Percentiles rank a stretch among this genome's conserved stretches.
These are phyloP conservation scores for Diaporthe helianthi DNA, from an alignment of 2,329 filamentous ascomycete genomes.

Conservation along the genomic window DNA sequence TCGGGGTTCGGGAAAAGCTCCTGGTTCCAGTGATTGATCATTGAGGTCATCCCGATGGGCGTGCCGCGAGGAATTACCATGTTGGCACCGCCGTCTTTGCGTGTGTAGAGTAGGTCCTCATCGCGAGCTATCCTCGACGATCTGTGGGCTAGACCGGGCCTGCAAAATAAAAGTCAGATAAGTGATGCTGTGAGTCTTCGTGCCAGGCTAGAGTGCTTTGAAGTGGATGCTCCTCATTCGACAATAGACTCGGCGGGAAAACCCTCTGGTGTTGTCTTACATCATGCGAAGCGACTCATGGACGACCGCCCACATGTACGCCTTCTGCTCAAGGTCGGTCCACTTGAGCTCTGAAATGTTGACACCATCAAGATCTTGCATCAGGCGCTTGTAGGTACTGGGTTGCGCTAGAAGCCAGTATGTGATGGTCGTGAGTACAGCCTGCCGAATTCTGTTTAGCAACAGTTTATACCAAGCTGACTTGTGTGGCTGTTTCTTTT, in stretches of 20 bases:
- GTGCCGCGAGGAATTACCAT: constrained; percentile 41
- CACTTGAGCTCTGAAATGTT: constrained; percentile 34
- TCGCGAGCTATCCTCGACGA: constrained; percentile 6
- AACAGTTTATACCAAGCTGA: neutral
- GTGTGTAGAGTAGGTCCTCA: constrained; percentile 7
- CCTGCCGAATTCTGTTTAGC: constrained; percentile 13
- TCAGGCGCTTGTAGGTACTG: constrained; percentile 36
- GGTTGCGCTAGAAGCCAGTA: constrained; percentile 40
- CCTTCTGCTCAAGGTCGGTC: constrained; percentile 39
- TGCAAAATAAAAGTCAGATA: neutral
- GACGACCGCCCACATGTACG: constrained; percentile 26
- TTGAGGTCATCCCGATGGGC: constrained; percentile 44
- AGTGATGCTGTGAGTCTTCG: neutral
- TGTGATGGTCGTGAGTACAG: constrained; percentile 38
- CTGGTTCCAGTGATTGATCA: constrained; percentile 43
- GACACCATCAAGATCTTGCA: constrained; percentile 35
- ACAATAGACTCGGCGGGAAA: neutral
- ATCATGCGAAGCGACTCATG: constrained; percentile 23
- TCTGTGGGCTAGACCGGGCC: constrained; percentile 1
- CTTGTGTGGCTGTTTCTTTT: neutral
- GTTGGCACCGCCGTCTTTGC: neutral
- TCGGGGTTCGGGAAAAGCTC: constrained; percentile 40
- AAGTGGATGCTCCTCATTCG: neutral
- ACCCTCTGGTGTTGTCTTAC: neutral
- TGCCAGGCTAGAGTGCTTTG: neutral